Percentiles rank a stretch among this genome's conserved stretches.
Evolutionary conservation across 176 grass and related monocot species (phyloP).

Genomic region (Dactylis glomerata): DNA sequence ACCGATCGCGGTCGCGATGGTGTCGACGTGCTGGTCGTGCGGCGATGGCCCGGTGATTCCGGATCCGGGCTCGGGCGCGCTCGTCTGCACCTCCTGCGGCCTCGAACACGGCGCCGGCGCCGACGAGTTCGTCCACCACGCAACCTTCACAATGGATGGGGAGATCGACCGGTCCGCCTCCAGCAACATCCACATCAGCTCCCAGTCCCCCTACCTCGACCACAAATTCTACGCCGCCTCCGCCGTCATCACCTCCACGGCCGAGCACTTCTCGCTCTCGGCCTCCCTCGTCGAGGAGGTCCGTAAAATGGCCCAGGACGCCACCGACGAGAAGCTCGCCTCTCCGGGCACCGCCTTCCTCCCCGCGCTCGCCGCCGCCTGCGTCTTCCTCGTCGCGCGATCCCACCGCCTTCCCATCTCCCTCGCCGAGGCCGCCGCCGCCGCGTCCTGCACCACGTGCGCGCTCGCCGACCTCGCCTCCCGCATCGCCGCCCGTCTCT

Average conservation of each 20-base stretch:
- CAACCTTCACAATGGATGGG: slow-evolving; percentile 16
- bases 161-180: slow-evolving; percentile 5
- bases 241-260: slow-evolving; percentile 1
- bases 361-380: slow-evolving; percentile 42
- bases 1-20: slow-evolving; percentile 10
- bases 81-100: slow-evolving; percentile 37
- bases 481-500: slow-evolving; percentile 39
- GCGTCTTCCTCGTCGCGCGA: slow-evolving; percentile 46
- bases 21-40: slow-evolving; percentile 26
- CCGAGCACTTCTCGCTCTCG: slow-evolving; percentile 39
- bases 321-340: slow-evolving; percentile 40
- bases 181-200: slow-evolving; percentile 10
- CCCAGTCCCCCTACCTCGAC: slow-evolving; percentile 39
- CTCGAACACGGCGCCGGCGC: slow-evolving; percentile 7
- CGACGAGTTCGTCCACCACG: slow-evolving; percentile 17
- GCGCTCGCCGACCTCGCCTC: slow-evolving; percentile 41
- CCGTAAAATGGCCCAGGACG: slow-evolving; percentile 24
- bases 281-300: slow-evolving; percentile 15
- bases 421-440: slow-evolving; percentile 41
- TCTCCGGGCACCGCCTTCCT: slow-evolving; percentile 32
- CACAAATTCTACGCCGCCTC: slow-evolving; percentile 38
- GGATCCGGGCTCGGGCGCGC: slow-evolving; percentile 33
- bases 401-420: slow-evolving; percentile 48
- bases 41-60: slow-evolving; percentile 1
- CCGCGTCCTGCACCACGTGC: slow-evolving; percentile 13